phyloP scores from a whole-genome alignment of 441 rosid species.

The Dalechampia spathulata region DNA sequence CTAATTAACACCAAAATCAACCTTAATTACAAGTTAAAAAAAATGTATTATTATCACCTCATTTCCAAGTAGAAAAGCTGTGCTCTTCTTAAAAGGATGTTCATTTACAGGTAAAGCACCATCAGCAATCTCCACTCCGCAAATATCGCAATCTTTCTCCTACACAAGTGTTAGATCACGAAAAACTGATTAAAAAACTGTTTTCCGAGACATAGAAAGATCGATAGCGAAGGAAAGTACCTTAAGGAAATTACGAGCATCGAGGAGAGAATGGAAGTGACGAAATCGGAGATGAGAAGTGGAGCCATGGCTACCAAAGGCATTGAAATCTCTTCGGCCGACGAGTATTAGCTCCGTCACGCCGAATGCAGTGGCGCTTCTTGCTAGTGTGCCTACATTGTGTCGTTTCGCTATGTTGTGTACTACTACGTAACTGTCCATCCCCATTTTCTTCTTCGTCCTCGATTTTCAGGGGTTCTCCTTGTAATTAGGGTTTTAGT shows the following conservation, averaged over 20 bases:
- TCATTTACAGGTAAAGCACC: conserved; percentile 57
- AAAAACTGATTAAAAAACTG: background rate
- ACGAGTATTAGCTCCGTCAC: conserved; percentile 76
- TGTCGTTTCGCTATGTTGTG: conserved; percentile 97
- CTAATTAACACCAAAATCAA: background rate
- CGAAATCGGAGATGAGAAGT: conserved; percentile 78
- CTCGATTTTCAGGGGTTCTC: background rate
- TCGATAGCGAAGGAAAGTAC: conserved; percentile 12
- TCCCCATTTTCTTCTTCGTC: conserved; percentile 29
- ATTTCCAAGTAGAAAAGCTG: conserved; percentile 89
- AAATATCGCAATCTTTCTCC: conserved; percentile 83
- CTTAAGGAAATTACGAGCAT: conserved; percentile 71
- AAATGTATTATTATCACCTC: conserved; percentile 36
- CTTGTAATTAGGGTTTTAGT: too few species aligned
- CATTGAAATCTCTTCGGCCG: conserved; percentile 90
- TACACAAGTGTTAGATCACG: conserved; percentile 12
- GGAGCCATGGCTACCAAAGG: conserved; percentile 95
- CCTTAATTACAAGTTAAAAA: background rate
- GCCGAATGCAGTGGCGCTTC: conserved; percentile 93
- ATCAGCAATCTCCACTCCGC: conserved; percentile 88
- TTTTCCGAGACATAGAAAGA: background rate
- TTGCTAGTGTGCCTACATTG: conserved; percentile 86
- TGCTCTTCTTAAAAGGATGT: conserved; percentile 74
- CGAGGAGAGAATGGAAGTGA: conserved; percentile 72
- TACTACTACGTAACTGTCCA: conserved; percentile 77